Percentiles rank a stretch among this genome's conserved stretches.
Evolutionary conservation across 2,329 filamentous ascomycete genomes (phyloP).

Genomic region (Colletotrichum liaoningense): DNA sequence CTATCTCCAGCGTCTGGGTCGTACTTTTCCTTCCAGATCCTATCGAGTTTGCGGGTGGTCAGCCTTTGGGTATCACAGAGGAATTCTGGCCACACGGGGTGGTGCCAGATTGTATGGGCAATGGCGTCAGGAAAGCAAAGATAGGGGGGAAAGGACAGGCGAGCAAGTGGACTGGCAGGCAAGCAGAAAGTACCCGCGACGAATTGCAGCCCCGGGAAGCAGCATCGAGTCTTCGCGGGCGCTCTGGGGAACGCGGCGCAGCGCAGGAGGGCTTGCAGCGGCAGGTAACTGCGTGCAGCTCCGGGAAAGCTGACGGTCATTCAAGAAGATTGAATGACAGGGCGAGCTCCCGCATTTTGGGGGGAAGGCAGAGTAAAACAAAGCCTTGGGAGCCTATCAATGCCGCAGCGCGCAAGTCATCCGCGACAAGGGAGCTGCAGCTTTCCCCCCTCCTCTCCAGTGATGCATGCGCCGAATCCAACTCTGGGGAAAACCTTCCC

Average conservation of each 20-base stretch:
- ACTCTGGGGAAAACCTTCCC: conserved; percentile 24
- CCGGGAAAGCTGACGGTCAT: conserved; percentile 4
- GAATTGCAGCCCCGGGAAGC: not conserved
- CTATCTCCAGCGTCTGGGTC: conserved; percentile 57
- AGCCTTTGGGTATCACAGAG: conserved; percentile 18
- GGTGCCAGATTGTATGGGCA: not conserved
- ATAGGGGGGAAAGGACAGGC: not conserved
- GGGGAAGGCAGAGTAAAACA: not conserved
- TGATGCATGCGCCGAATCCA: conserved; percentile 16
- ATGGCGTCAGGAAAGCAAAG: conserved; percentile 15
- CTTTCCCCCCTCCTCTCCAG: not conserved
- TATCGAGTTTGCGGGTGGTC: conserved; percentile 48
- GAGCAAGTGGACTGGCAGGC: no score
- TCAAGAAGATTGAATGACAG: conserved; percentile 28
- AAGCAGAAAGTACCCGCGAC: conserved; percentile 5
- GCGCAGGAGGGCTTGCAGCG: conserved; percentile 5
- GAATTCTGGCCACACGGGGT: not conserved
- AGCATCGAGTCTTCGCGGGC: conserved; percentile 11
- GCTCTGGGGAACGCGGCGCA: conserved; percentile 6
- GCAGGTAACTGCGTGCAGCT: conserved; percentile 24
- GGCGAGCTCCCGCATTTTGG: conserved; percentile 14
- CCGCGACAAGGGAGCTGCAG: conserved; percentile 42
- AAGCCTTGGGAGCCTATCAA: conserved; percentile 48
- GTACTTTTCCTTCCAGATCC: conserved; percentile 99
- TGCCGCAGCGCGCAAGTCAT: conserved; percentile 40